phyloP scores from a whole-genome alignment of 2,329 filamentous ascomycete genomes.

The Trichoderma semiorbis region DNA sequence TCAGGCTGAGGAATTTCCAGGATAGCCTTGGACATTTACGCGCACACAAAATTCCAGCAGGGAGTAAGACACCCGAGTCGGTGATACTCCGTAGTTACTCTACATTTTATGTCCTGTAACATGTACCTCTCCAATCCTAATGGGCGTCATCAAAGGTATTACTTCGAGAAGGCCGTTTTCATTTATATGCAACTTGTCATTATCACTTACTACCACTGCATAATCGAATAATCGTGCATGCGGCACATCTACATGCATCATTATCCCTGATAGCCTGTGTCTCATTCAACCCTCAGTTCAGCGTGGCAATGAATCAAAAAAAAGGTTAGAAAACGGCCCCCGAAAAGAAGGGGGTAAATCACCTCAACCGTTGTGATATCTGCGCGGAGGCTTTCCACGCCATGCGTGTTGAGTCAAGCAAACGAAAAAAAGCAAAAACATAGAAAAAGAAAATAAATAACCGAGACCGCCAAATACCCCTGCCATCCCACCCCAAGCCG shows the following conservation, averaged over 20 bases:
- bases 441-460: neutral
- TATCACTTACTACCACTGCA: neutral
- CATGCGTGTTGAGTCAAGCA: neutral
- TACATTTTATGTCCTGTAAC: neutral
- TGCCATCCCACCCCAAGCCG: neutral
- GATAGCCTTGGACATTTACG: neutral
- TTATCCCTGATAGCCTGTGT: neutral
- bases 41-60: neutral
- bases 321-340: neutral
- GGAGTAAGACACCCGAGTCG: neutral
- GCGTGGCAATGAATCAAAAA: neutral
- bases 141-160: neutral
- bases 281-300: neutral
- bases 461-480: neutral
- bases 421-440: neutral
- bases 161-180: neutral
- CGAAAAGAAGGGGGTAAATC: neutral
- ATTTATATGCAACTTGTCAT: neutral
- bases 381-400: neutral
- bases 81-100: neutral
- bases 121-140: neutral
- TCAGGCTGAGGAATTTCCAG: neutral
- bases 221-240: neutral
- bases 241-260: neutral
- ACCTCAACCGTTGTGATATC: neutral